Evolutionary conservation across 441 rosid genomes (phyloP).

Genomic region (Aquilaria agallochum): DNA sequence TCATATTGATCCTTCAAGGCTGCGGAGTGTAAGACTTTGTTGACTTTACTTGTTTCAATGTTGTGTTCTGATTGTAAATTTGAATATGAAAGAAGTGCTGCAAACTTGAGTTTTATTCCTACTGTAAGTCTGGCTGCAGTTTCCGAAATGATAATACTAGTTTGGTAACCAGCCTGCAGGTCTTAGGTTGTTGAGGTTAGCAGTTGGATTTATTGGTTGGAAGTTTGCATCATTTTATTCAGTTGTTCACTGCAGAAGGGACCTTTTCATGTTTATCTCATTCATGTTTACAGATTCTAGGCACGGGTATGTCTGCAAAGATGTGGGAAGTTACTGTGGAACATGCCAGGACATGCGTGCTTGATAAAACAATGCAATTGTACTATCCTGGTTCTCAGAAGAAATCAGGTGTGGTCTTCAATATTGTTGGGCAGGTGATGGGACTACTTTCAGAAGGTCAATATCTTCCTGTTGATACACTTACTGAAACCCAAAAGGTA

Average conservation of each 20-base stretch:
- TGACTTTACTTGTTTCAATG: slow-evolving; percentile 4
- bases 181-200: no score
- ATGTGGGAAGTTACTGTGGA: slow-evolving; percentile 96
- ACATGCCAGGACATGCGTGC: slow-evolving; percentile 79
- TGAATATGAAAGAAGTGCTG: no score
- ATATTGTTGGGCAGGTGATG: slow-evolving; percentile 78
- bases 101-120: background rate
- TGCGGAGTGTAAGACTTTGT: slow-evolving; percentile 59
- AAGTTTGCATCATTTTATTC: background rate
- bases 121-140: slow-evolving; percentile 8
- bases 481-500: slow-evolving; percentile 86
- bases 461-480: slow-evolving; percentile 54
- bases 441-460: slow-evolving; percentile 72
- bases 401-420: slow-evolving; percentile 82
- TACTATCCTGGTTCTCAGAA: slow-evolving; percentile 56
- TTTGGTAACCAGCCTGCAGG: slow-evolving; percentile 3
- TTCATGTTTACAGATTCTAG: slow-evolving; percentile 63
- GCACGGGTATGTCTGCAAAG: slow-evolving; percentile 97
- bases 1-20: slow-evolving; percentile 60
- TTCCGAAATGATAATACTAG: slow-evolving; percentile 1
- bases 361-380: slow-evolving; percentile 62
- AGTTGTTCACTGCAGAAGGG: background rate
- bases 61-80: background rate
- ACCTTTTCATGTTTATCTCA: background rate
- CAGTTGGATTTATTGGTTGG: no score